Base-by-base conservation (phyloP, 352 stramenopile species). In the Phytopythium oedochilum region DNA sequence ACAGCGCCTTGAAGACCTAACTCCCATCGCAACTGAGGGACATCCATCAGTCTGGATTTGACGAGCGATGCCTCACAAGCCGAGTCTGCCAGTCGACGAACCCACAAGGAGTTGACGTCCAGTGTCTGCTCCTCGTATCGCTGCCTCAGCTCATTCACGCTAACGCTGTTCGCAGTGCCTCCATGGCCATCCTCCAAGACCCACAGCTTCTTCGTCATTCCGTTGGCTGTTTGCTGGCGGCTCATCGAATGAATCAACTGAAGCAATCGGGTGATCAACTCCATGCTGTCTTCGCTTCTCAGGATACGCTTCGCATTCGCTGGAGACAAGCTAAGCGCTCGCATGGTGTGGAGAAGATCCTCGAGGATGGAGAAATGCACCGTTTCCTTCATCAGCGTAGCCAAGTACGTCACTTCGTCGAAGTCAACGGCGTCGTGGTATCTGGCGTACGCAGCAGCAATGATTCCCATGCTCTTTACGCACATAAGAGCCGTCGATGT, bases 1-100 rank as follows among this genome's bases (percentile, higher is more conserved):
- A 92, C 49, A 11, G 45, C 52, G 7, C 80, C 75, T 14, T 73
- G 63, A 53, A 93, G 79, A 0, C 61, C 75, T 11, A 92, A 53
- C 63, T 95, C 78, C 85, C 85, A 95, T 6, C 83, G 80, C 17
- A 95, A 62, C 56, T 95, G 85, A 25, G 75, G 56, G 9, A 83
- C 84, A n/a, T 89, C 69, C 60, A 88, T 75, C 38, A 90, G 32
- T 22, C 63, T 78, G 20, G 22, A 56, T n/a, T 71, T 73, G 17
- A 42, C 45, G 11, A 55, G 38, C 2, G 59, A 45, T 5, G 68
- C 36, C 48, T 81, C 56, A 15, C 70, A 77, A 5, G 73, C 56
- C 28, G 59, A 57, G 31, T 84, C 75, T 28, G 71, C 59, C 35
- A 63, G 53, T 3, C 73, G 59, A 55, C 49, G 64, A 10, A 81